phyloP scores from a whole-genome alignment of 163 green algal genomes.

The Chloroidium sp. region DNA sequence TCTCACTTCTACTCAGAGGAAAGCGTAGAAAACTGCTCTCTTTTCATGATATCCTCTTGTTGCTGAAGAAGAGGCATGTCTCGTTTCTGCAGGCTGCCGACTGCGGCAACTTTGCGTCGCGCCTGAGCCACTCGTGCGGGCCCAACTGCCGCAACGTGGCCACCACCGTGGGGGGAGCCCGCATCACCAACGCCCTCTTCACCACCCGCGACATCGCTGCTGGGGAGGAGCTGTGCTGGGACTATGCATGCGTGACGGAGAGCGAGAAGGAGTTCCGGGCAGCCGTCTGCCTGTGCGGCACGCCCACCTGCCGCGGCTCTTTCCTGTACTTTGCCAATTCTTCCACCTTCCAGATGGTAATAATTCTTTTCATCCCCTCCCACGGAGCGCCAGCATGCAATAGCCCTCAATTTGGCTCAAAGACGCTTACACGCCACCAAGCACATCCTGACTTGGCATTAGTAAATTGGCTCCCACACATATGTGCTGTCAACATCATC shows the following conservation, averaged over 20 bases:
- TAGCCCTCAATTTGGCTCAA: no score
- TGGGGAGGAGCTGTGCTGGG: slow-evolving; percentile 82
- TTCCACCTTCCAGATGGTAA: slow-evolving; percentile 56
- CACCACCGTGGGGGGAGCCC: slow-evolving; percentile 45
- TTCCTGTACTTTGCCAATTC: slow-evolving; percentile 79
- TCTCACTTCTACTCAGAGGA: no score
- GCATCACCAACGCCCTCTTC: slow-evolving; percentile 77
- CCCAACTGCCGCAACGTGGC: slow-evolving; percentile 84
- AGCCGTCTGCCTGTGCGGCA: slow-evolving; percentile 81
- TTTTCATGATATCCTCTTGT: not conserved
- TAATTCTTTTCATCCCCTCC: no score
- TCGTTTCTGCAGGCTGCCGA: slow-evolving; percentile 5
- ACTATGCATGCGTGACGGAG: slow-evolving; percentile 83
- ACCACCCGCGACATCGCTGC: slow-evolving; percentile 43
- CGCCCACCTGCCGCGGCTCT: slow-evolving; percentile 57
- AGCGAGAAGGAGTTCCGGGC: slow-evolving; percentile 72
- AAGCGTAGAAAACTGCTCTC: no score
- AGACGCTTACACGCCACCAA: no score
- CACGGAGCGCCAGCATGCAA: no score
- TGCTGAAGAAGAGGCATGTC: not conserved
- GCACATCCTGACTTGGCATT: no score
- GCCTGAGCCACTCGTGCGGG: slow-evolving; percentile 88
- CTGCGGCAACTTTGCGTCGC: slow-evolving; percentile 63
- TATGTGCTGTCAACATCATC: no score
- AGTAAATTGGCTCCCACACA: no score